These are phyloP conservation scores for Podospora pseudopauciseta DNA, from an alignment of 495 filamentous ascomycete species.

Conservation along the genomic window DNA sequence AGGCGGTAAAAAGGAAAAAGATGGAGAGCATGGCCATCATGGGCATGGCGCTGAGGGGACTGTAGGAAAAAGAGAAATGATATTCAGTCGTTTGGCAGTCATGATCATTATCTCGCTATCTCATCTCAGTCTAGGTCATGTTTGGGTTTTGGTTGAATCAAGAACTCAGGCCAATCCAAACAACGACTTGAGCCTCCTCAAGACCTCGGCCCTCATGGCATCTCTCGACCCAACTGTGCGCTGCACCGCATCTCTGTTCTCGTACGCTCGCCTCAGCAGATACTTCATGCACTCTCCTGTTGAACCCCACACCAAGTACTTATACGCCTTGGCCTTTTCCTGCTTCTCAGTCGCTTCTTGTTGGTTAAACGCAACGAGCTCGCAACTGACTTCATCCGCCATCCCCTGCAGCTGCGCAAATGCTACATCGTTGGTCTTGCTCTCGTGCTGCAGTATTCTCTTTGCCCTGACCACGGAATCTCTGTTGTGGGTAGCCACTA, in stretches of 20 bases:
- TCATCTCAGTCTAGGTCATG: not conserved
- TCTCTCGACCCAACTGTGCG: conserved; percentile 70
- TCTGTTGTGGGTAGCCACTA: conserved; percentile 92
- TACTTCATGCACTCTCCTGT: conserved; percentile 94
- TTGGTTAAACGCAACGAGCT: conserved; percentile 54
- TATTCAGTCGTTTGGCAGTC: not conserved
- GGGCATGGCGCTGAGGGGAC: conserved; percentile 68
- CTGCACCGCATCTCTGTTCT: conserved; percentile 85
- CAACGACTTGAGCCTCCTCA: conserved; percentile 53
- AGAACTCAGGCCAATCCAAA: conserved; percentile 36
- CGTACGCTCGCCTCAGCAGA: conserved; percentile 75
- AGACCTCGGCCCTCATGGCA: conserved; percentile 70
- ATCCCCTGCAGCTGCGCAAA: conserved; percentile 95
- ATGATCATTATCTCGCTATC: not conserved
- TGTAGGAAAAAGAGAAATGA: conserved; percentile 16
- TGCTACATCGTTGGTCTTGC: conserved; percentile 54
- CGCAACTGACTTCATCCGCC: conserved; percentile 91
- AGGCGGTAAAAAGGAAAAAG: conserved; percentile 41
- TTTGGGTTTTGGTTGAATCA: not conserved
- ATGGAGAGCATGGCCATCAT: conserved; percentile 63
- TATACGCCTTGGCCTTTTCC: conserved; percentile 62
- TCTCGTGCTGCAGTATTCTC: conserved; percentile 37
- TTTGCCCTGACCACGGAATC: conserved; percentile 72
- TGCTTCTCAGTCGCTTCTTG: not conserved
- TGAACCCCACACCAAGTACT: conserved; percentile 89